Evolutionary conservation across 2,329 filamentous ascomycete species (phyloP), one percentile per base, ranked within the genome.

Genomic region (Dothidotthia symphoricarpi): DNA sequence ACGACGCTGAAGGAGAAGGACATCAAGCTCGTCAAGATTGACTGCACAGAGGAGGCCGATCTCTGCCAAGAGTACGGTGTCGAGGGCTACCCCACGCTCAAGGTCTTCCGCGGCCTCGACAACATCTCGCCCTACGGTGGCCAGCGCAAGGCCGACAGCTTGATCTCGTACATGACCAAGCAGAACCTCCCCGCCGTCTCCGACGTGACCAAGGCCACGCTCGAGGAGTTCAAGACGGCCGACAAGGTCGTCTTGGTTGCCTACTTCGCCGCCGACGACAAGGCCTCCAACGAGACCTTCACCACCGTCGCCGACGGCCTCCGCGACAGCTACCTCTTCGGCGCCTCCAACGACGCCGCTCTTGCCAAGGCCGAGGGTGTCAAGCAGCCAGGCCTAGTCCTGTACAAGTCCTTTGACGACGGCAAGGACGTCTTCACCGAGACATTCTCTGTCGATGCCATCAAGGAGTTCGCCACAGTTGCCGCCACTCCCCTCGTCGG

Each of bases 341-440:
- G 88, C 61, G 83, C 86, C 47, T 86, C 85, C 69, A 88, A 79
- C 68, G 93, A 97, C 64, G 83, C 83, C 47, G 81, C 78, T 39
- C 75, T 97, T 52, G 89, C 93, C 60, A 83, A 95, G 78, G 84
- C 86, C 32, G 93, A 95, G 75, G 90, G 86, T 55, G 88, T 95
- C 67, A 85, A 83, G 68, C 81, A 85, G 62, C 93, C 93, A 49
- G 83, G 86, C 40, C 75, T 98, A 51, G 87, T 96, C 51, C 81
- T 98, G 43, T 97, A 97, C 85, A 97, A 98, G 81, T 78, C 84
- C 44, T 98, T 97, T 63, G 93, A 98, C 64, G 91, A 97, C 75
- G 89, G 90, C 75, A 96, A 95, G 81, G 81, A 82, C 59, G 75
- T 83, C 57, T 95, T 86, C 75, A 75, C 80, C 14, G 85, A 88